Percentiles rank a stretch among this genome's conserved stretches.
phyloP scores from a whole-genome alignment of 176 grass and related monocot species.

The Oryza australiensis region DNA sequence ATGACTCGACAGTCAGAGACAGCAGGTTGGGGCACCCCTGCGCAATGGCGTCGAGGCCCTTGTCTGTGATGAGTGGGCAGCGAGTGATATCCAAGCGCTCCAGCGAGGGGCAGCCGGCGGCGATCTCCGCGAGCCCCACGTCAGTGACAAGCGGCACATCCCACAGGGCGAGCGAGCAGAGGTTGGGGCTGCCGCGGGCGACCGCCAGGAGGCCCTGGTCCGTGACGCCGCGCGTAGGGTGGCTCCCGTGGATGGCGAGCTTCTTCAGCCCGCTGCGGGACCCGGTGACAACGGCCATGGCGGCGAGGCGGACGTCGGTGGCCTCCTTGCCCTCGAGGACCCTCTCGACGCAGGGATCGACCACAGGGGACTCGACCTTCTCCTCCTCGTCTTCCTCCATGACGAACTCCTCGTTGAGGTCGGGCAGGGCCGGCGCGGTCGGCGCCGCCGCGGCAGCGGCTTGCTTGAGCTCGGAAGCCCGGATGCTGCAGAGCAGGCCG shows the following conservation, averaged over 20 bases:
- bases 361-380: slow-evolving; percentile 22
- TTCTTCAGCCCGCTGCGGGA: slow-evolving; percentile 66
- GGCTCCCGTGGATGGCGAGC: slow-evolving; percentile 72
- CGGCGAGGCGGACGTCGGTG: slow-evolving; percentile 75
- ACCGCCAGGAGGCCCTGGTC: slow-evolving; percentile 70
- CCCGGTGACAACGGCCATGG: slow-evolving; percentile 60
- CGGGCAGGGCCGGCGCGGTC: slow-evolving; percentile 34
- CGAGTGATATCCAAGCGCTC: slow-evolving; percentile 71
- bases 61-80: slow-evolving; percentile 79
- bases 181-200: slow-evolving; percentile 58
- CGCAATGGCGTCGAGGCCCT: slow-evolving; percentile 61
- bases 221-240: slow-evolving; percentile 65
- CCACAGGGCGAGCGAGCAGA: slow-evolving; percentile 70
- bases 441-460: background rate
- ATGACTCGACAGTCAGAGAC: slow-evolving; percentile 65
- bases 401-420: slow-evolving; percentile 73
- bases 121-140: slow-evolving; percentile 65
- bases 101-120: slow-evolving; percentile 62
- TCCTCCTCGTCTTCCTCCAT: slow-evolving; percentile 37
- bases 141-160: slow-evolving; percentile 64
- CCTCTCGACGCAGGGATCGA: slow-evolving; percentile 42
- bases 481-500: slow-evolving; percentile 61
- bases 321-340: slow-evolving; percentile 70
- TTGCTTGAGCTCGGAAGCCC: slow-evolving; percentile 54
- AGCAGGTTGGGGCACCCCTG: slow-evolving; percentile 75